Base-by-base conservation (phyloP, 768 basidiomycete genomes). In the Mycena chlorophos region DNA sequence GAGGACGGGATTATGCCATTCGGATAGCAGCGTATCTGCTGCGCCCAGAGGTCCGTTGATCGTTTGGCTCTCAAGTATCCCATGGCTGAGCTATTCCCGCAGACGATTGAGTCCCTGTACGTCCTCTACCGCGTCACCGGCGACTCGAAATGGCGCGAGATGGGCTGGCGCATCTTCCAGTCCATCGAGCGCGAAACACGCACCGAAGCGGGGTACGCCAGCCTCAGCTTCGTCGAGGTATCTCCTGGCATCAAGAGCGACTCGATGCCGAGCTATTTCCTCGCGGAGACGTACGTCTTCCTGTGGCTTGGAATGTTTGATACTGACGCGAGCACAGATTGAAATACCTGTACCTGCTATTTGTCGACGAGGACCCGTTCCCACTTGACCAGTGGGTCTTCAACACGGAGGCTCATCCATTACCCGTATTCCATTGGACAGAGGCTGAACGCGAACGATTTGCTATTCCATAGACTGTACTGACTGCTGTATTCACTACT, bases 71-170 rank as follows among this genome's bases (percentile, higher is more conserved):
- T 34, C 23, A 45, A 19, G 10, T 28, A n/a, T 30, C 52, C 8
- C 27, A 17, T 26, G 51, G 22, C n/a, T 40, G 25, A 16, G 10
- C 13, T 28, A 55, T 46, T 12, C 43, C 17, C 28, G 25, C 62
- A 91, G 88, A 83, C 90, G 5, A 62, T 91, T 3, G 89, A 91
- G 66, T 86, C 85, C 10, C 67, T 91, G 52, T 90, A 85, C 65
- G 63, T 90, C 17, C 67, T 91, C 54, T 91, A 86, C 84, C 80
- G 81, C 42, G 77, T 80, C 6, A 91, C 89, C 2, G 82, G 86
- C 0, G 79, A 91, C 62, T 65, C 66, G 27, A 78, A 76, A 53
- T 91, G 90, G 89, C 78, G 89, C 59, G 77, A 83, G 42, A 79
- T 83, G 49, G 89, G 85, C 2, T 89, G 88, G 87, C 68, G 65